Evolutionary conservation across 2,329 filamentous ascomycete genomes (phyloP), one percentile per base, ranked within the genome.

Genomic region (Whalleya microplaca): DNA sequence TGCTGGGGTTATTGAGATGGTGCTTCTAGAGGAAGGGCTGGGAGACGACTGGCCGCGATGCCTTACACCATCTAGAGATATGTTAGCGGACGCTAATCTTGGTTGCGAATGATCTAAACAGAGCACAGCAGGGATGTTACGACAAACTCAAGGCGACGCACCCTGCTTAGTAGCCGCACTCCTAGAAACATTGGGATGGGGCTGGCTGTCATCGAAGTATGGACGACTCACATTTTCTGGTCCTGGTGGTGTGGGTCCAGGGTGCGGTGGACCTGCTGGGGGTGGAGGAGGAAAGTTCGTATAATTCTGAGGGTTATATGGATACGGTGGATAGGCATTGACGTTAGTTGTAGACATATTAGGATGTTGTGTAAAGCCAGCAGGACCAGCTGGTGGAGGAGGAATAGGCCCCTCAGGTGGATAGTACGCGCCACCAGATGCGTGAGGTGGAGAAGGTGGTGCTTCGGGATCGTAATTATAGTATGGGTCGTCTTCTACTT

Each of bases 211-310:
- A 69, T 55, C 62, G 49, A 59, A 62, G 48, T 61, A 58, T 58
- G 65, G 62, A 63, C 56, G 65, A 71, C 69, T 71, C 70, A 72
- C 69, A 69, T 72, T 65, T 66, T 72, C 69, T 66, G 70, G 70
- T 21, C 66, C 67, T 20, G 66, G 61, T 32, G 60, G 64, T 29
- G 53, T 40, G 40, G 63, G 55, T 56, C 57, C 55, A n/a, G 55
- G 20, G 47, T 58, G 61, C 10, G 67, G 64, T 14, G 64, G 66
- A 14, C 67, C 66, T 27, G 67, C 61, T n/a, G n/a, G n/a, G 6
- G 68, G 67, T 12, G 67, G 66, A 37, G 68, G 66, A 5, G 67
- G 57, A 32, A 65, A 43, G 43, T 63, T 59, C 12, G 47, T 53
- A 46, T 69, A 71, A 21, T 71, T 65, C 53, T 63, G 64, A 41